These are phyloP conservation scores for Ambrosia trifida DNA, from an alignment of 129 eudicot genomes.

Conservation along the genomic window DNA sequence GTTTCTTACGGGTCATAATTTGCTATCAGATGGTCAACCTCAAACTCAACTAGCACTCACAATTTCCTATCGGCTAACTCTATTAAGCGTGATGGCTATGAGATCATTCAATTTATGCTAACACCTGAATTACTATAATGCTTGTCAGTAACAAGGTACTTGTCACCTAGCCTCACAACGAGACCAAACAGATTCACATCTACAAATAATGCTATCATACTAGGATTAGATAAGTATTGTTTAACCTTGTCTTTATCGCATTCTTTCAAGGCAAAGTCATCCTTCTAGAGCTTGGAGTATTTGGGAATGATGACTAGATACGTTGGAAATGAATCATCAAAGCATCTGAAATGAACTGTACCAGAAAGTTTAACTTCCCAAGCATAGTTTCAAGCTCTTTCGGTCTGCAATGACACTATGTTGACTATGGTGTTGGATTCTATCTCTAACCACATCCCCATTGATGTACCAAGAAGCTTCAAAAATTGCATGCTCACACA, in stretches of 20 bases:
- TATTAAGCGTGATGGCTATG: neutral
- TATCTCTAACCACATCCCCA: too few species aligned
- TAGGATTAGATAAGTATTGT: neutral
- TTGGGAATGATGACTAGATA: neutral
- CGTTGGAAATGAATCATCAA: neutral
- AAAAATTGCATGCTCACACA: neutral
- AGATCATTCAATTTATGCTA: neutral
- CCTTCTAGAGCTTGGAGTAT: neutral
- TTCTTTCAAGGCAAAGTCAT: neutral
- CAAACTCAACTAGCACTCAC: neutral
- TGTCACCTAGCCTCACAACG: neutral
- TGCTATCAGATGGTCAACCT: slow-evolving; percentile 7
- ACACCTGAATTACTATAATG: neutral
- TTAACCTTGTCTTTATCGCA: neutral
- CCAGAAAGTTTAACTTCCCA: neutral
- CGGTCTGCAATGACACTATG: neutral
- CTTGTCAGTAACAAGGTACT: neutral
- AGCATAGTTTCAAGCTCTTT: neutral
- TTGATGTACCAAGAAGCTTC: neutral
- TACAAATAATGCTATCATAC: neutral
- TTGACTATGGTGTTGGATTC: too few species aligned
- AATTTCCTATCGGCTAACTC: neutral
- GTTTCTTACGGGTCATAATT: too few species aligned
- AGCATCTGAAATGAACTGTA: neutral
- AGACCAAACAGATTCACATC: neutral